phyloP scores from a whole-genome alignment of 176 grass and related monocot genomes.

The Oryza rufipogon region DNA sequence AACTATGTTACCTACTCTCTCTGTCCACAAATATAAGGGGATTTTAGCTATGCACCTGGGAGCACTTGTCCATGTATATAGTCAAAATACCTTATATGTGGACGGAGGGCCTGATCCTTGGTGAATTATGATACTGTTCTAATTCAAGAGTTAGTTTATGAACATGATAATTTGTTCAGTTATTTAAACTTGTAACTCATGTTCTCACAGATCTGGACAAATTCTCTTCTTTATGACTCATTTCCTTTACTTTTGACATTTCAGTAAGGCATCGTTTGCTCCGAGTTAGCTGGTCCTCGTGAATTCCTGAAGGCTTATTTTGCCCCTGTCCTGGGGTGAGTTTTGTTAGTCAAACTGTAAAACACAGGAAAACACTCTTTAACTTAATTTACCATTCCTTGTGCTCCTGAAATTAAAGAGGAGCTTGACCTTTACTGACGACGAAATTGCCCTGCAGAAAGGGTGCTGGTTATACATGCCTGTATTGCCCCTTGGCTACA shows the following conservation, averaged over 20 bases:
- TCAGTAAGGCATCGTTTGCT: conserved; percentile 41
- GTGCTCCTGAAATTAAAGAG: conserved; percentile 22
- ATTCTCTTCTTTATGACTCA: not conserved
- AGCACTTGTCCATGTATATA: too few species aligned
- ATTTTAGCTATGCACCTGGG: too few species aligned
- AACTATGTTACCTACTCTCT: not conserved
- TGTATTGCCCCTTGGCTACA: conserved; percentile 24
- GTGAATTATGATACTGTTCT: not conserved
- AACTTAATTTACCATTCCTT: conserved; percentile 39
- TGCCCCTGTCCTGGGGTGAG: conserved; percentile 34
- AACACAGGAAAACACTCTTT: conserved; percentile 21
- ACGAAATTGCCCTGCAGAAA: conserved; percentile 31
- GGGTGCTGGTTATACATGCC: conserved; percentile 42
- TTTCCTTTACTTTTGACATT: conserved; percentile 17
- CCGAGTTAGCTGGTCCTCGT: conserved; percentile 8
- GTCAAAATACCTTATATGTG: too few species aligned
- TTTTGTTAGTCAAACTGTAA: conserved; percentile 55
- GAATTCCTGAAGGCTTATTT: conserved; percentile 51
- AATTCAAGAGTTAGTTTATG: not conserved
- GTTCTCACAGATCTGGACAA: not conserved
- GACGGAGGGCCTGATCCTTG: not conserved
- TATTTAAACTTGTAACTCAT: conserved; percentile 1
- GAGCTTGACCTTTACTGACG: conserved; percentile 39
- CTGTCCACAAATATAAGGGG: too few species aligned
- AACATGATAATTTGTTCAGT: not conserved